A percentile compares a stretch with the other conserved stretches of the same genome.
phyloP scores from a whole-genome alignment of 768 basidiomycete genomes.

The Lactarius indigo region DNA sequence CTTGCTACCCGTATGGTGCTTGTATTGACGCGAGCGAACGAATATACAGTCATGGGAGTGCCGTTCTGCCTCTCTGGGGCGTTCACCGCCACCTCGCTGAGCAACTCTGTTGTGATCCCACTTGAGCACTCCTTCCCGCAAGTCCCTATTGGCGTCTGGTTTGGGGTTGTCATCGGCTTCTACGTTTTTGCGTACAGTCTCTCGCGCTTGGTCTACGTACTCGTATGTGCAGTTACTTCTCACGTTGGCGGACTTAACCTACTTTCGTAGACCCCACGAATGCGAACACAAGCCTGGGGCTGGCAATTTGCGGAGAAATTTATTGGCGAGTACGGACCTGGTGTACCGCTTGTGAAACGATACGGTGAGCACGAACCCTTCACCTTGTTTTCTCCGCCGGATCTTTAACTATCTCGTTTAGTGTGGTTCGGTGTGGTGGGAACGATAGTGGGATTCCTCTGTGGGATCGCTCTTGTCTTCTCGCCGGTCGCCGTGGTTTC shows the following conservation, averaged over 20 bases:
- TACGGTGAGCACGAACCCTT: background rate
- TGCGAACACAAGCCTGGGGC: background rate
- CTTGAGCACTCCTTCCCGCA: background rate
- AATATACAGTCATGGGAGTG: background rate
- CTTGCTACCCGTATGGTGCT: background rate
- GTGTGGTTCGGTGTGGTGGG: slow-evolving; percentile 7
- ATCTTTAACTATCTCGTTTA: background rate
- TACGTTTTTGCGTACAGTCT: background rate
- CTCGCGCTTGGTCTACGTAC: background rate
- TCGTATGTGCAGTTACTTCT: background rate
- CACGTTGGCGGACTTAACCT: background rate
- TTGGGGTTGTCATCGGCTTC: background rate
- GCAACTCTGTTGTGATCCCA: background rate
- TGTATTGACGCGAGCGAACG: background rate
- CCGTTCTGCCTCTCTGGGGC: background rate
- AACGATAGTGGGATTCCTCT: slow-evolving; percentile 4
- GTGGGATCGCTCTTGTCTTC: background rate
- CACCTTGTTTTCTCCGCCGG: background rate
- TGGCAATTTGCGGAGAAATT: background rate
- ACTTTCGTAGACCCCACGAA: background rate
- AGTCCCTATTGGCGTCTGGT: background rate
- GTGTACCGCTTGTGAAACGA: background rate
- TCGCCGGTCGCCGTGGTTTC: too few relatives aligned
- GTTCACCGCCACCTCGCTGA: background rate
- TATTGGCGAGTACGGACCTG: background rate